Base-by-base conservation (phyloP, 1,139 yeast genomes). In the Candida glucosophila region DNA sequence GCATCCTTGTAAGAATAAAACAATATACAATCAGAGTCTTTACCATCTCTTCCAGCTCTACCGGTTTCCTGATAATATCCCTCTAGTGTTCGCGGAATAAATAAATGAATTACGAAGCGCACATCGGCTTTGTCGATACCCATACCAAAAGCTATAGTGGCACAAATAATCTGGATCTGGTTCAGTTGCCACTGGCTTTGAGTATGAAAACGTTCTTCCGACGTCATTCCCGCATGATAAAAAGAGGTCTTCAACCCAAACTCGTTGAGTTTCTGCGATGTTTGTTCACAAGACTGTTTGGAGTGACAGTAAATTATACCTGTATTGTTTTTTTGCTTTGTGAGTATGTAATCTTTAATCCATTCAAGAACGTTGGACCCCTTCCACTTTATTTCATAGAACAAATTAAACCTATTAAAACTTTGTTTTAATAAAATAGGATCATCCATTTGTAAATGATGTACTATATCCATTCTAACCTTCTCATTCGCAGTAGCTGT, bases 61-160 rank as follows among this genome's bases (percentile, higher is more conserved):
- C 98, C 98, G 1, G 97, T 86, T 49, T 90, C 98, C 54, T 90
- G 98, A 43, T 90, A 90, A 47, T 90, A 90, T 0, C 97, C 97
- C 55, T 90, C 98, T 33, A 90, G 58, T 25, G 86, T 82, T 43
- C 95, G 60, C 0, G 98, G 97, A 19, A 90, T 59, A n/a, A 88
- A 81, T 33, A 79, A 64, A 53, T 90, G 98, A 26, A 83, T 75
- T 3, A 90, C 97, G 59, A 71, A 88, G 28, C 98, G 57, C 6
- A 90, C 98, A 51, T 90, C 93, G 0, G 96, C 85, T 48, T 90
- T 90, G 55, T 90, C 98, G 32, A 90, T 90, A 28, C 98, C 98
- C 97, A 90, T 90, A 17, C 98, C 98, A 63, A 90, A 90, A 0
- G 97, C 98, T 38, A 90, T 83, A 0, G 98, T 90, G 0, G 98